A percentile compares a stretch with the other conserved stretches of the same genome.
These are phyloP conservation scores for Tetrapisispora arboricola DNA, from an alignment of 805 yeast species.

Conservation along the genomic window DNA sequence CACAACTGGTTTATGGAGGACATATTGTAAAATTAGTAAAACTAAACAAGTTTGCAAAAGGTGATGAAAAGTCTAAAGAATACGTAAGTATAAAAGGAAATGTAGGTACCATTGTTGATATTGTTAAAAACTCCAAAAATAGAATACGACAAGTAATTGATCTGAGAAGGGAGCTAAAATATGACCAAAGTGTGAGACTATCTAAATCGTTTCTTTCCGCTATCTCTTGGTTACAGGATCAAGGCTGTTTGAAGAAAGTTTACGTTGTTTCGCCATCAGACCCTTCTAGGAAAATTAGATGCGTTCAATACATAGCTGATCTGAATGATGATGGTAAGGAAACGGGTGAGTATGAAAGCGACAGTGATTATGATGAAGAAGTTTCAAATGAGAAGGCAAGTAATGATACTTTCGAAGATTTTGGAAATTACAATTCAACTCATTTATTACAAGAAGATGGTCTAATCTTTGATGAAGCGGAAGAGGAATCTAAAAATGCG, in stretches of 20 bases:
- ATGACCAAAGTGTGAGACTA: slow-evolving; percentile 33
- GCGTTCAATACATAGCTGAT: slow-evolving; percentile 36
- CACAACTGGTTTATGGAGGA: slow-evolving; percentile 32
- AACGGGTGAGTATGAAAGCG: slow-evolving; percentile 19
- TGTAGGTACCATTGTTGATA: slow-evolving; percentile 33
- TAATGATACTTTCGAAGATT: slow-evolving; percentile 16
- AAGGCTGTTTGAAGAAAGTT: slow-evolving; percentile 40
- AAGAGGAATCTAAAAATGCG: slow-evolving; percentile 3
- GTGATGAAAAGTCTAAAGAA: slow-evolving; percentile 12
- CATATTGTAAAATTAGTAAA: slow-evolving; percentile 46
- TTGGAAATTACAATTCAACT: slow-evolving; percentile 21
- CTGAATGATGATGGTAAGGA: slow-evolving; percentile 25
- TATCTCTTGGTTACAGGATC: slow-evolving; percentile 35
- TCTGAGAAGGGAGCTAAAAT: slow-evolving; percentile 46
- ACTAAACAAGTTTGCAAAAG: slow-evolving; percentile 36
- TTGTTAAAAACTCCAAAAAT: slow-evolving; percentile 48
- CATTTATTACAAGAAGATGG: slow-evolving; percentile 21
- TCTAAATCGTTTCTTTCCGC: slow-evolving; percentile 41
- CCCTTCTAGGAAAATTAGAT: slow-evolving; percentile 39
- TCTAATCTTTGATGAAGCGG: slow-evolving; percentile 17
- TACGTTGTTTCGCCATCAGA: slow-evolving; percentile 40
- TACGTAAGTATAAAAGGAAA: slow-evolving; percentile 23
- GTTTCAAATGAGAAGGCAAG: slow-evolving; percentile 24
- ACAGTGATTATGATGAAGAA: slow-evolving; percentile 24
- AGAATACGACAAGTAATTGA: slow-evolving; percentile 52